Conservation (phyloP, 768 basidiomycete genomes). For the Amanita rimosa region DNA sequence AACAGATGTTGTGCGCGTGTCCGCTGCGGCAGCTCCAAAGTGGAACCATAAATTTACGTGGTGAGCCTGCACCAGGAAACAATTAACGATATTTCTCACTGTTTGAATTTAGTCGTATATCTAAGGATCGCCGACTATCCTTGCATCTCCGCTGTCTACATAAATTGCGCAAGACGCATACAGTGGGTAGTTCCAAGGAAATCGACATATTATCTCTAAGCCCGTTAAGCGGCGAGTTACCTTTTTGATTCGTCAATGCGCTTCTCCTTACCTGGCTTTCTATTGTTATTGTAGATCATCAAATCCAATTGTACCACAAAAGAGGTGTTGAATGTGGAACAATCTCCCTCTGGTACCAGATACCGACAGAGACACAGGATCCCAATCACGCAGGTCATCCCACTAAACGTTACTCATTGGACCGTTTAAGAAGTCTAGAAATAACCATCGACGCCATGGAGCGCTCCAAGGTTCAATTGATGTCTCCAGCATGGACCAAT, state of each 20-base stretch:
- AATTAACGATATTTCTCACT: background rate
- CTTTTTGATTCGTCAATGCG: background rate
- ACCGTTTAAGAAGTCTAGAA: background rate
- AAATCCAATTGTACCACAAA: background rate
- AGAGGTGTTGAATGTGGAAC: background rate
- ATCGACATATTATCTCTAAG: background rate
- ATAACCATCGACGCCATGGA: background rate
- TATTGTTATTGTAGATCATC: background rate
- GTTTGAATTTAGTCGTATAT: background rate
- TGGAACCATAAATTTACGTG: background rate
- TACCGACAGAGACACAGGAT: no score
- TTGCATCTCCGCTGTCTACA: background rate
- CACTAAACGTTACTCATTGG: background rate
- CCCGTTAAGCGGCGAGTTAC: background rate
- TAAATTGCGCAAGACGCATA: background rate
- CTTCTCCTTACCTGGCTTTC: background rate
- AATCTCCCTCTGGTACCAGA: background rate
- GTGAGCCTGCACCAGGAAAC: background rate
- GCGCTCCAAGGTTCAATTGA: background rate
- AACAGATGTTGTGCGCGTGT: background rate
- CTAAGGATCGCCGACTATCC: background rate
- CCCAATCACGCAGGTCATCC: background rate
- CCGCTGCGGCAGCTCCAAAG: background rate
- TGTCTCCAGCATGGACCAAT: constrained; percentile 1
- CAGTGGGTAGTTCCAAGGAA: background rate